phyloP scores from a whole-genome alignment of 208 protist species.

The Crithidia sp. region DNA sequence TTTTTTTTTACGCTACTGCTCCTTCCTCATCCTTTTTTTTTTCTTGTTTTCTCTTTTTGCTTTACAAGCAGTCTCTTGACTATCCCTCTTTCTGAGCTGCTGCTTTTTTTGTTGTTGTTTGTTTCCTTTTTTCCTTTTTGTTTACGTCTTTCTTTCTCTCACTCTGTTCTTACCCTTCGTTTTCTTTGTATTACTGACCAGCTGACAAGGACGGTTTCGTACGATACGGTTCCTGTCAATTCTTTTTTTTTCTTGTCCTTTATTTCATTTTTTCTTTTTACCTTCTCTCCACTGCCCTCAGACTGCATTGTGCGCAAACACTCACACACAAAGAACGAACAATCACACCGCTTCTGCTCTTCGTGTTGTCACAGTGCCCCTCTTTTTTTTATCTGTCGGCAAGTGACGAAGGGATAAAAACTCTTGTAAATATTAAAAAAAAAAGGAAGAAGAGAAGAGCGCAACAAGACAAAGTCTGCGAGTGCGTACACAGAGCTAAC shows the following conservation, averaged over 20 bases:
- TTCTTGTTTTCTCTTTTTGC: too few species aligned
- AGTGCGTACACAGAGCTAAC: too few species aligned
- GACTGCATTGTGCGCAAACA: not conserved
- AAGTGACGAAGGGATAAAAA: not conserved
- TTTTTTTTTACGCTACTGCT: not conserved
- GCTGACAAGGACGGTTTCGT: not conserved
- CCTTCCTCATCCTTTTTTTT: too few species aligned
- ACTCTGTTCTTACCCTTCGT: not conserved
- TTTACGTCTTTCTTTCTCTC: conserved; percentile 16
- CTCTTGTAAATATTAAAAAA: not conserved
- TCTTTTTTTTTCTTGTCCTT: conserved; percentile 8
- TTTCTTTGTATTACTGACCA: not conserved
- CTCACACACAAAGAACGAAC: not conserved
- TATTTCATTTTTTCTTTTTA: conserved; percentile 3
- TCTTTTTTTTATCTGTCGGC: not conserved
- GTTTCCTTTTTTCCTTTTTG: conserved; percentile 10
- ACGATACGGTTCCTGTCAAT: not conserved
- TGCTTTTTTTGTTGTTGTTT: conserved; percentile 20
- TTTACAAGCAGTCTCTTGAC: too few species aligned
- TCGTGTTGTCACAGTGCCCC: not conserved
- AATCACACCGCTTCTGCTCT: not conserved
- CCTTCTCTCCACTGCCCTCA: not conserved
- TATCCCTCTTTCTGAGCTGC: not conserved
- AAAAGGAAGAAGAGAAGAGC: not conserved
- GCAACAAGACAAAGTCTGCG: too few species aligned